These are phyloP conservation scores for Hymenoscyphus occultus DNA, from an alignment of 2,329 filamentous ascomycete genomes.

Conservation along the genomic window DNA sequence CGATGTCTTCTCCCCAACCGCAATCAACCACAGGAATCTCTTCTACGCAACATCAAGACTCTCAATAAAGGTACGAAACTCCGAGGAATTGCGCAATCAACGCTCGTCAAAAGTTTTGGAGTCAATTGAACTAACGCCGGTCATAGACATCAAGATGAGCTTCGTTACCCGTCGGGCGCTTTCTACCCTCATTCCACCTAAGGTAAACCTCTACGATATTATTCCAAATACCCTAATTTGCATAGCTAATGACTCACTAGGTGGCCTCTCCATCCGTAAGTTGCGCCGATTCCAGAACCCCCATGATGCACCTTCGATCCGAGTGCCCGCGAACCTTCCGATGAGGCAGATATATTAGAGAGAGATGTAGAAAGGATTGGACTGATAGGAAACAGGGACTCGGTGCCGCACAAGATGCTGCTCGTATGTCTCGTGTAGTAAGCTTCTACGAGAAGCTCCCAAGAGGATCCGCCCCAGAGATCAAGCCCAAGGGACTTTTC, in stretches of 20 bases:
- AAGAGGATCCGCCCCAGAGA: slow-evolving; percentile 81
- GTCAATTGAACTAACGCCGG: slow-evolving; percentile 35
- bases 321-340: background rate
- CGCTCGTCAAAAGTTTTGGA: background rate
- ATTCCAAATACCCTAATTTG: background rate
- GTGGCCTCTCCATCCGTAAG: slow-evolving; percentile 39
- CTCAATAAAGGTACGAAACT: slow-evolving; percentile 33
- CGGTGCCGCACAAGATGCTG: slow-evolving; percentile 89
- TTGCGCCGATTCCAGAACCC: slow-evolving; percentile 1
- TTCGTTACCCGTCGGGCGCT: slow-evolving; percentile 86
- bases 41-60: slow-evolving; percentile 29
- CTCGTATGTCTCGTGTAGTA: slow-evolving; percentile 96
- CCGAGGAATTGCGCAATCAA: background rate
- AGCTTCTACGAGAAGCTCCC: slow-evolving; percentile 99
- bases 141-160: slow-evolving; percentile 70
- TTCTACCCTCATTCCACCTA: slow-evolving; percentile 98
- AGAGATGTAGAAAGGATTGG: slow-evolving; percentile 11
- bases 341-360: background rate
- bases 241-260: slow-evolving; percentile 26
- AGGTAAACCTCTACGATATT: slow-evolving; percentile 58
- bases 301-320: slow-evolving; percentile 2
- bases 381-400: slow-evolving; percentile 68
- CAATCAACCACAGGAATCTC: slow-evolving; percentile 20
- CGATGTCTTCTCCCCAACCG: slow-evolving; percentile 22
- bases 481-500: slow-evolving; percentile 77